phyloP scores from a whole-genome alignment of 78 protist species.

The Speleostelium caveatum region DNA sequence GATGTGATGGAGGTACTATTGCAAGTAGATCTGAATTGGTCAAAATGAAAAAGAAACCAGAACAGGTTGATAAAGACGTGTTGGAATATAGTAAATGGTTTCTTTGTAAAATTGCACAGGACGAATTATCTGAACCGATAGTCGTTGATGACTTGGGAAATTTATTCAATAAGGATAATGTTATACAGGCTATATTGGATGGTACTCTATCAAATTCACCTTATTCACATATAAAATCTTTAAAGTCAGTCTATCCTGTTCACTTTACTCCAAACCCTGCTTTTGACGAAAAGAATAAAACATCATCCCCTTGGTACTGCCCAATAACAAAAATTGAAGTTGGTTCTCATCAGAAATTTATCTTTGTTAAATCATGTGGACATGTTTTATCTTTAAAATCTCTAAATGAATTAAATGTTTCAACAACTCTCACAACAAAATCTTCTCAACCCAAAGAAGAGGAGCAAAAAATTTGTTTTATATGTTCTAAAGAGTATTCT shows the following conservation, averaged over 20 bases:
- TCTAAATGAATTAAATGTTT: neutral
- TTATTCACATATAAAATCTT: slow-evolving; percentile 47
- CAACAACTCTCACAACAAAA: neutral
- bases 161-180: slow-evolving; percentile 53
- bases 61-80: slow-evolving; percentile 13
- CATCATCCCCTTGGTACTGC: slow-evolving; percentile 55
- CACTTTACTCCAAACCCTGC: slow-evolving; percentile 41
- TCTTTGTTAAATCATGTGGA: slow-evolving; percentile 34
- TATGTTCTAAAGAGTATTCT: slow-evolving; percentile 25
- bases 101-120: slow-evolving; percentile 37
- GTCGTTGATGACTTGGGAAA: slow-evolving; percentile 70
- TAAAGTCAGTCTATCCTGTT: slow-evolving; percentile 19
- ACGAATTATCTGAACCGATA: slow-evolving; percentile 32
- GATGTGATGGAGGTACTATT: slow-evolving; percentile 70
- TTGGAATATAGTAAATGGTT: slow-evolving; percentile 60
- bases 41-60: slow-evolving; percentile 15
- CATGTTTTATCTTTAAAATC: slow-evolving; percentile 56
- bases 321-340: slow-evolving; percentile 56
- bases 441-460: neutral
- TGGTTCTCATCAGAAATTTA: slow-evolving; percentile 40
- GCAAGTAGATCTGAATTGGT: slow-evolving; percentile 24
- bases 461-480: neutral
- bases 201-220: neutral
- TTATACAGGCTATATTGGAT: slow-evolving; percentile 43
- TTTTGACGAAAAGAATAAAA: neutral